phyloP scores from a whole-genome alignment of 2,329 filamentous ascomycete species.

The Sclerotinia sclerotiorum region DNA sequence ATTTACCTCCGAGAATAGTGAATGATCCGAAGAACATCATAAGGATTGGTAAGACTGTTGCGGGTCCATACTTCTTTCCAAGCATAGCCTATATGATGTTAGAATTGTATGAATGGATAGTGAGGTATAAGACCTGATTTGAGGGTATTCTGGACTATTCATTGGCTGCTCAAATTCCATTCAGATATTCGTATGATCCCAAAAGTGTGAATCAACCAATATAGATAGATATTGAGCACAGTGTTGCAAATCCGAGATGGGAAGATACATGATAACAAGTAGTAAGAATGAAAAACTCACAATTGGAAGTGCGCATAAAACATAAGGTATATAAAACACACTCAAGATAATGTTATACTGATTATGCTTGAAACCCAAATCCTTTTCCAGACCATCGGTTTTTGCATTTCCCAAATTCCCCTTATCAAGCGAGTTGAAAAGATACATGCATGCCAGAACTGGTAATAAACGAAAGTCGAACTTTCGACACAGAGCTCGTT shows the following conservation, averaged over 20 bases:
- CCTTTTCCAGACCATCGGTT: conserved; percentile 45
- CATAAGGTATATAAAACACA: conserved; percentile 76
- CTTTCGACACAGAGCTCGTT: conserved; percentile 42
- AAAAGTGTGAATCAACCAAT: not conserved
- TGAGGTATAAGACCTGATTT: not conserved
- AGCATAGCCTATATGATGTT: conserved; percentile 48
- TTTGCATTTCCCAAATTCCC: conserved; percentile 57
- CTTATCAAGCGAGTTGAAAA: conserved; percentile 51
- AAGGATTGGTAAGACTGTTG: conserved; percentile 62
- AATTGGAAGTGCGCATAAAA: conserved; percentile 65
- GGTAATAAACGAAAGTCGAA: conserved; percentile 47
- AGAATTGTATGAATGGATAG: not conserved
- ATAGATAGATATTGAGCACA: not conserved
- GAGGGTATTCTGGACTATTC: not conserved
- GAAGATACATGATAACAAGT: not conserved
- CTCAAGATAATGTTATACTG: conserved; percentile 69
- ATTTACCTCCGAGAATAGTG: conserved; percentile 48
- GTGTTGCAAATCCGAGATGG: not conserved
- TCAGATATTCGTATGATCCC: not conserved
- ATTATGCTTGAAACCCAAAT: conserved; percentile 58
- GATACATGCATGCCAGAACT: conserved; percentile 46
- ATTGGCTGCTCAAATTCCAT: not conserved
- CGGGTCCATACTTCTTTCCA: conserved; percentile 66
- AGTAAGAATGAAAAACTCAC: conserved; percentile 31
- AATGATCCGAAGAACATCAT: conserved; percentile 68